These are phyloP conservation scores for Fraxinus greggii DNA, from an alignment of 305 asterid genomes.

Conservation along the genomic window DNA sequence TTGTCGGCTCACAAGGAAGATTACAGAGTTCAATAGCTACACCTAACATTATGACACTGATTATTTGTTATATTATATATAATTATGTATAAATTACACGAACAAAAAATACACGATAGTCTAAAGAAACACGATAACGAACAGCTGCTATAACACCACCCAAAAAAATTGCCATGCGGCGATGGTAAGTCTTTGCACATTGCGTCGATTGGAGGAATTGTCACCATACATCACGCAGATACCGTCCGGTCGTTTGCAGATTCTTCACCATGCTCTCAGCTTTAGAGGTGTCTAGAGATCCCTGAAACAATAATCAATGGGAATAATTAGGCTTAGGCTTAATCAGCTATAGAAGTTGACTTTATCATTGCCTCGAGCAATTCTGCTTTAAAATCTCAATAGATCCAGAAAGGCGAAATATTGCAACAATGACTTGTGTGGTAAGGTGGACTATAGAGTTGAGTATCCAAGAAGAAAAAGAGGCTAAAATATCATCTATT, in stretches of 20 bases:
- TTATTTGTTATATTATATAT: slow-evolving; percentile 29
- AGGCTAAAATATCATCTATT: not conserved
- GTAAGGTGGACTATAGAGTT: not conserved
- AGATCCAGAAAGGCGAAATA: not conserved
- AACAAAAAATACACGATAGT: slow-evolving; percentile 39
- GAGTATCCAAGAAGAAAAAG: not conserved
- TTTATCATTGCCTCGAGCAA: not conserved
- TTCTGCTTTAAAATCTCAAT: not conserved
- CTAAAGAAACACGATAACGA: slow-evolving; percentile 38
- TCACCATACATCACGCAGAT: slow-evolving; percentile 92
- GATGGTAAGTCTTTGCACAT: slow-evolving; percentile 31
- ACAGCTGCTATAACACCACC: slow-evolving; percentile 23
- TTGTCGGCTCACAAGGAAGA: slow-evolving; percentile 26
- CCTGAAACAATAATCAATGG: slow-evolving; percentile 43
- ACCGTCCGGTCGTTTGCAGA: slow-evolving; percentile 78
- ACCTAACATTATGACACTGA: slow-evolving; percentile 30
- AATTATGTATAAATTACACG: slow-evolving; percentile 27
- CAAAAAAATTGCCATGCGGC: slow-evolving; percentile 4
- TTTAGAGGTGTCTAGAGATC: slow-evolving; percentile 78
- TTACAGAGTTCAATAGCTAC: slow-evolving; percentile 28
- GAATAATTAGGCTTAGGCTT: not conserved
- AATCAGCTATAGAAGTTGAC: not conserved
- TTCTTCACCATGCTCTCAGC: slow-evolving; percentile 92
- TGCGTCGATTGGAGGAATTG: not conserved
- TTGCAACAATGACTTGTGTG: not conserved